Percentiles rank a stretch among this genome's conserved stretches.
These are phyloP conservation scores for Saraca asoca DNA, from an alignment of 331 rosid species.

Conservation along the genomic window DNA sequence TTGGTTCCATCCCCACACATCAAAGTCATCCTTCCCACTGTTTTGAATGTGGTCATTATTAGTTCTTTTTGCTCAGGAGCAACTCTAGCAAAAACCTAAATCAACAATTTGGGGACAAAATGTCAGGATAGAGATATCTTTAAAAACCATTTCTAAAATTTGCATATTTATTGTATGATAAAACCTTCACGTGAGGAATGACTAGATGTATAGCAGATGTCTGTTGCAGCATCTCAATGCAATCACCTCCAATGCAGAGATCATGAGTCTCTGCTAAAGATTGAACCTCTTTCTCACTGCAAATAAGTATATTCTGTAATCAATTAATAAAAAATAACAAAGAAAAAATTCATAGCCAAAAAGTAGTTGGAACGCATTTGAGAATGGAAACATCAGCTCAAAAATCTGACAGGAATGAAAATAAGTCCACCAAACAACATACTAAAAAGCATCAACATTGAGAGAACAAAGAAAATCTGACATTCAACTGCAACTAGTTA, in stretches of 20 bases:
- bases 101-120: slow-evolving; percentile 23
- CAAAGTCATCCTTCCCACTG: slow-evolving; percentile 88
- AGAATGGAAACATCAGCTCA: slow-evolving; percentile 1
- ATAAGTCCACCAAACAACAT: neutral
- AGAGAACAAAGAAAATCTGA: slow-evolving; percentile 4
- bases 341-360: slow-evolving; percentile 5
- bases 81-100: slow-evolving; percentile 96
- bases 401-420: slow-evolving; percentile 11
- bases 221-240: slow-evolving; percentile 87
- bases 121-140: slow-evolving; percentile 33
- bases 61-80: slow-evolving; percentile 99
- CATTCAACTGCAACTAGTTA: neutral
- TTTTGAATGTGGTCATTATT: slow-evolving; percentile 90
- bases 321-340: slow-evolving; percentile 16
- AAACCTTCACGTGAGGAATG: slow-evolving; percentile 88
- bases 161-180: neutral
- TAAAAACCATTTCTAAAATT: slow-evolving; percentile 22
- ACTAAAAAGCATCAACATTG: neutral
- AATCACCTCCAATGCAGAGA: slow-evolving; percentile 99
- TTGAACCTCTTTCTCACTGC: slow-evolving; percentile 80
- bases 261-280: slow-evolving; percentile 81
- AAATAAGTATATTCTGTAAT: slow-evolving; percentile 25
- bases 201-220: slow-evolving; percentile 69
- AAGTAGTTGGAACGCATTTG: slow-evolving; percentile 1
- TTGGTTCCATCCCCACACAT: slow-evolving; percentile 99